These are phyloP conservation scores for Chytriomyces confervae DNA, from an alignment of 192 early-diverging fungal species.

Conservation along the genomic window DNA sequence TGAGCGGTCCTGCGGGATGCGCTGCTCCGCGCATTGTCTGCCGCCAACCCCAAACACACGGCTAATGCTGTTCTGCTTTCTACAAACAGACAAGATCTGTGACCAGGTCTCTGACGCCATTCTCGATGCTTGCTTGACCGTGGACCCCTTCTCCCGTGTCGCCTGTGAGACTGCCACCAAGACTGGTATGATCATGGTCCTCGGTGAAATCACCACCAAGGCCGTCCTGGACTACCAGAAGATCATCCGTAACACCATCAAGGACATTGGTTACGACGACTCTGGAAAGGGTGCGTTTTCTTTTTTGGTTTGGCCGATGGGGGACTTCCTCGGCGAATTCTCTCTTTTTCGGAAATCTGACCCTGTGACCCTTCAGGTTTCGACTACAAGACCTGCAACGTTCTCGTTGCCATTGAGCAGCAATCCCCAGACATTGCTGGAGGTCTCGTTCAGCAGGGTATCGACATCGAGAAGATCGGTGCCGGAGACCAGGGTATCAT, in stretches of 20 bases:
- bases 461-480: conserved; percentile 94
- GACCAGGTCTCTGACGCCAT: conserved; percentile 99
- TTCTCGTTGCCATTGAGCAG: conserved; percentile 99
- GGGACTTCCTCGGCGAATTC: too few relatives aligned
- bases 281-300: conserved; percentile 78
- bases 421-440: conserved; percentile 99
- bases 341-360: conserved; percentile 13
- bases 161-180: conserved; percentile 99
- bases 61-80: neutral
- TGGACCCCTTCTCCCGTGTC: conserved; percentile 97
- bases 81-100: conserved; percentile 91
- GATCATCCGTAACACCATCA: conserved; percentile 98
- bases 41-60: neutral
- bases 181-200: conserved; percentile 99
- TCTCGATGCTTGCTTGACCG: conserved; percentile 89
- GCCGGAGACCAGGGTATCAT: conserved; percentile 96
- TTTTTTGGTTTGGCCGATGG: too few relatives aligned
- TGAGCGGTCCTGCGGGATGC: neutral
- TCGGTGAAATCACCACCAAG: conserved; percentile 99
- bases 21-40: neutral
- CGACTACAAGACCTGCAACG: conserved; percentile 99
- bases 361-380: conserved; percentile 64
- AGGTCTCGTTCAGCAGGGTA: conserved; percentile 92
- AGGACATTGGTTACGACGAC: conserved; percentile 99
- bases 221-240: conserved; percentile 98